phyloP scores from a whole-genome alignment of 495 filamentous ascomycete genomes.

The Trichoderma gamsii region DNA sequence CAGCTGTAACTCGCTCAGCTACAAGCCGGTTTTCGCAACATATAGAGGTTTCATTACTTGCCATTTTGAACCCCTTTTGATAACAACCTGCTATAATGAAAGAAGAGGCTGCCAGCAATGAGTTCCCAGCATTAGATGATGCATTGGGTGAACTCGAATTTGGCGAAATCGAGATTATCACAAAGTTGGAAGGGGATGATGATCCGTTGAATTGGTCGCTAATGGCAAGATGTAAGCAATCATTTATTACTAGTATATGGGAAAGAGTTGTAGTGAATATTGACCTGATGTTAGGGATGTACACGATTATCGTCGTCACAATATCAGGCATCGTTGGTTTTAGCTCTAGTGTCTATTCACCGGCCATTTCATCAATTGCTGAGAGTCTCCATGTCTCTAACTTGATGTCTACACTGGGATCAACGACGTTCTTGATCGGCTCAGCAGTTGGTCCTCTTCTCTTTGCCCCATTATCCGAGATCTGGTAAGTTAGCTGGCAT shows the following conservation, averaged over 20 bases:
- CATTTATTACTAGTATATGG: not conserved
- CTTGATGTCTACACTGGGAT: slow-evolving; percentile 1
- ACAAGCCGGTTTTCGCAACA: no score
- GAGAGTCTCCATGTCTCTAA: not conserved
- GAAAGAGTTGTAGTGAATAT: not conserved
- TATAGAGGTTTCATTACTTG: no score
- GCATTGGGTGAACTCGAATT: not conserved
- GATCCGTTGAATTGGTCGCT: slow-evolving; percentile 7
- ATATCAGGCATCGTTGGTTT: slow-evolving; percentile 7
- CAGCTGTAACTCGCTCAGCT: no score
- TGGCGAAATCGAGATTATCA: not conserved
- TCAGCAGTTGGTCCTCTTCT: slow-evolving; percentile 2
- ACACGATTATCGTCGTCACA: slow-evolving; percentile 7
- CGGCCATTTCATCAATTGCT: not conserved
- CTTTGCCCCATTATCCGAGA: slow-evolving; percentile 5
- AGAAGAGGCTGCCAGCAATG: not conserved
- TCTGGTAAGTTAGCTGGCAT: slow-evolving; percentile 4
- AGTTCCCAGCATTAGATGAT: not conserved
- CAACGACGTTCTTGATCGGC: slow-evolving; percentile 1
- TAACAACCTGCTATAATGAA: not conserved
- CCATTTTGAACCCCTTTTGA: no score
- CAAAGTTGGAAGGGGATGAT: not conserved
- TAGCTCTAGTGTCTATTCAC: slow-evolving; percentile 7
- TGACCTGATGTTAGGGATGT: not conserved
- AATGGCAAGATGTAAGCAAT: not conserved